Conservation (phyloP, 73 alveolate species). For the Durusdinium trenchii region DNA sequence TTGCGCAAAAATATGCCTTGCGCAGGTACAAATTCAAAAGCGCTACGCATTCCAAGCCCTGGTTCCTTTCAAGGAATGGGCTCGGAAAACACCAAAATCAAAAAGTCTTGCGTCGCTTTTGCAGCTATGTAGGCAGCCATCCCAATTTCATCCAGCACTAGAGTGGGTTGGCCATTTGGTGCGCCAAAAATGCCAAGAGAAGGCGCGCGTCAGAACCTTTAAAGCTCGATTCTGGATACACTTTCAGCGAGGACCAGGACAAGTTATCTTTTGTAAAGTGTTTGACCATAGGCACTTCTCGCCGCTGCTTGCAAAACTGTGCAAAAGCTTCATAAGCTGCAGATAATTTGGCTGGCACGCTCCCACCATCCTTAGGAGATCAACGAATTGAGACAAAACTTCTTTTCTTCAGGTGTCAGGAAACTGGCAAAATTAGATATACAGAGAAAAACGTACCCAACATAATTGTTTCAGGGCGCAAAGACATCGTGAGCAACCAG, state of each 20-base stretch:
- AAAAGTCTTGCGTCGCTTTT: background rate
- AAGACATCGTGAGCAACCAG: background rate
- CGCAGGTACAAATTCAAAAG: background rate
- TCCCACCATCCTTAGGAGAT: background rate
- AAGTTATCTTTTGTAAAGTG: constrained; percentile 33
- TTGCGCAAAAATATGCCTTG: background rate
- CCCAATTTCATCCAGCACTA: background rate
- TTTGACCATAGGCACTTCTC: background rate
- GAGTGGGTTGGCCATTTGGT: background rate
- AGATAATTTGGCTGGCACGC: background rate
- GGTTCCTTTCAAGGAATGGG: background rate
- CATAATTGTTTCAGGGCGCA: background rate
- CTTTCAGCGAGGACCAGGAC: background rate
- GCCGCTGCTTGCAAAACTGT: background rate
- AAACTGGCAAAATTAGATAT: too few species aligned
- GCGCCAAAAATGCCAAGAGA: background rate
- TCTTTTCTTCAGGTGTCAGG: too few species aligned
- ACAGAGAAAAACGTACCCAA: too few species aligned
- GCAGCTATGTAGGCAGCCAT: background rate
- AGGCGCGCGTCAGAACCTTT: constrained; percentile 33
- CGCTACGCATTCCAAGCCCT: background rate
- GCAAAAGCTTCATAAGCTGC: background rate
- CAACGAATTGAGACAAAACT: too few species aligned
- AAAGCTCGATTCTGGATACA: background rate
- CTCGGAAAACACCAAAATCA: background rate